A percentile compares a stretch with the other conserved stretches of the same genome.
Conservation (phyloP, 2,329 filamentous ascomycete species). For the Aspergillus awamori region DNA sequence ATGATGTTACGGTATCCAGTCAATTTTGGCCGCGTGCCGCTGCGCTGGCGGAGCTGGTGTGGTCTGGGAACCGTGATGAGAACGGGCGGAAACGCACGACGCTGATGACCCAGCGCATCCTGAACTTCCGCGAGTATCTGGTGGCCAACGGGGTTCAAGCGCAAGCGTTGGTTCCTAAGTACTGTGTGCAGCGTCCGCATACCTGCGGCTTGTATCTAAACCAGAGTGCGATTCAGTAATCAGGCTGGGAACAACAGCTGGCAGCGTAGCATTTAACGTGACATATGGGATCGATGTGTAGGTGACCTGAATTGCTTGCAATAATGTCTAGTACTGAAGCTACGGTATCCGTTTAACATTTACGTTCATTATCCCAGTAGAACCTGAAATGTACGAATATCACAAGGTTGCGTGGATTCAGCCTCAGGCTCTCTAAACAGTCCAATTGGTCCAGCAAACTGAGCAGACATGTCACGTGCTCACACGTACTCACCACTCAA, state of each 20-base stretch:
- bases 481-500: too few species aligned
- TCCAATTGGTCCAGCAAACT: too few species aligned
- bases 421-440: too few species aligned
- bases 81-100: slow-evolving; percentile 56
- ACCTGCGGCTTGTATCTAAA: slow-evolving; percentile 59
- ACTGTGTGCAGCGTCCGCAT: slow-evolving; percentile 61
- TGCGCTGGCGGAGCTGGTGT: slow-evolving; percentile 58
- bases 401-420: too few species aligned
- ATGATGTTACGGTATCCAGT: slow-evolving; percentile 54
- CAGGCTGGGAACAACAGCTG: background rate
- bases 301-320: too few species aligned
- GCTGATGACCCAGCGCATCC: slow-evolving; percentile 57
- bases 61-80: slow-evolving; percentile 58
- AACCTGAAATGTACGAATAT: background rate
- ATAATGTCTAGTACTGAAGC: too few species aligned
- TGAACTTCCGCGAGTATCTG: slow-evolving; percentile 64
- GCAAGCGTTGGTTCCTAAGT: slow-evolving; percentile 58
- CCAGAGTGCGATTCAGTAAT: slow-evolving; percentile 45
- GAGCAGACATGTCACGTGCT: too few species aligned
- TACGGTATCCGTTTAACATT: too few species aligned
- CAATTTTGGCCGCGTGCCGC: slow-evolving; percentile 62
- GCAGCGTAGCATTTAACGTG: too few species aligned
- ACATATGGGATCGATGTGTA: too few species aligned
- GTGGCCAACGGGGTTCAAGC: slow-evolving; percentile 58
- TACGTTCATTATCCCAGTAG: too few species aligned